Conservation (phyloP, 371 early-diverging fungal species). For the Saksenaea vasiformis region DNA sequence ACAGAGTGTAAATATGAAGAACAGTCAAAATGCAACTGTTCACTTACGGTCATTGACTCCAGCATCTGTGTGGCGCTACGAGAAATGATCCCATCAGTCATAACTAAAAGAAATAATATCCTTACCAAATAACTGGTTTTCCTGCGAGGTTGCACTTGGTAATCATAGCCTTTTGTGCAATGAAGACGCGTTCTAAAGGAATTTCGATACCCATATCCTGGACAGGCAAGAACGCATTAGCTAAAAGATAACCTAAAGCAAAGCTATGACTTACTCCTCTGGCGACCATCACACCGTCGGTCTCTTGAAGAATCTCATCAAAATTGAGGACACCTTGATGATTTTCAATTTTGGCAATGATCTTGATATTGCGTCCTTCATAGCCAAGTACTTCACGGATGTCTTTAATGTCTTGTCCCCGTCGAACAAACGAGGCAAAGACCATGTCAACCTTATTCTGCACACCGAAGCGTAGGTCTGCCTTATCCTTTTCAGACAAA, state of each 20-base stretch:
- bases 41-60: conserved; percentile 92
- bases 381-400: conserved; percentile 84
- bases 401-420: conserved; percentile 85
- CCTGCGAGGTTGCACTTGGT: conserved; percentile 91
- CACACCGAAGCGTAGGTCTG: conserved; percentile 91
- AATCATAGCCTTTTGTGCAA: conserved; percentile 97
- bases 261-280: conserved; percentile 70
- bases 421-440: conserved; percentile 97
- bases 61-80: conserved; percentile 97
- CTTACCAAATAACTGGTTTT: conserved; percentile 92
- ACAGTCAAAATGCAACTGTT: background rate
- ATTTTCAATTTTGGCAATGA: conserved; percentile 96
- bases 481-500: conserved; percentile 93
- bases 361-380: conserved; percentile 84
- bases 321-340: conserved; percentile 96
- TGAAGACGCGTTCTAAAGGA: conserved; percentile 87
- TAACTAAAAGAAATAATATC: background rate
- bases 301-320: conserved; percentile 91
- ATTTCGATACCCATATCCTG: conserved; percentile 97
- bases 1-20: background rate
- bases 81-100: background rate
- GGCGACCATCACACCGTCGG: conserved; percentile 99
- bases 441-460: conserved; percentile 93
- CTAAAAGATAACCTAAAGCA: background rate
- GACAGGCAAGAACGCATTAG: background rate